Base-by-base conservation (phyloP, 495 filamentous ascomycete species). In the Cercophora scortea region DNA sequence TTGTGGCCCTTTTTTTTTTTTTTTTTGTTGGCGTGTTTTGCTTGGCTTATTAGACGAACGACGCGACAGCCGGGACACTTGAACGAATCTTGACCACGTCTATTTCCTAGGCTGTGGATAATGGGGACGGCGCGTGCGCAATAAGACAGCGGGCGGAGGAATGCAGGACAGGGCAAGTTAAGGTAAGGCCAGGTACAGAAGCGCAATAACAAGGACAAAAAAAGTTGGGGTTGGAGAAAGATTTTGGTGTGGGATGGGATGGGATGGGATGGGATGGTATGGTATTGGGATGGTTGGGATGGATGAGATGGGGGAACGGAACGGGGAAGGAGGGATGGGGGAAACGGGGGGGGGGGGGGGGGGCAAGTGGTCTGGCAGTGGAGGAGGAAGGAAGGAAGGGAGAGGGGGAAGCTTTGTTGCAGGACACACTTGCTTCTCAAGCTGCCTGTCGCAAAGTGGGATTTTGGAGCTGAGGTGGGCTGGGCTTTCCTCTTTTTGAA, bases 51-150 rank as follows among this genome's bases (percentile, higher is more conserved):
- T 25, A 25, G 25, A 25, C 25, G 25, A 25, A 50, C 19, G 53
- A 58, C 58, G 58, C 58, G 58, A 56, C 42, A 41, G 25, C 25
- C 25, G 25, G 25, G 5, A 54, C 43, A 52, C 35, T 44, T 38
- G 18, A 62, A 61, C 42, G 42, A 16, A 16, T 12, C 13, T 15
- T 15, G 38, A 40, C n/a, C 13, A 17, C 13, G 42, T 12, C 13
- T 44, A 9, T 44, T 44, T 44, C 8, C 17, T 63, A 25, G 25
- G 25, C 58, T 65, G 42, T 66, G 54, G 57, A 66, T 66, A 53
- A 69, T 64, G 66, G 60, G 64, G 68, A 72, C 70, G 58, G 73
- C 72, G 51, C 48, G 60, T 41, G 57, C 54, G 53, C 55, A 54
- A 60, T 59, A 57, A 53, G 54, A 58, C 50, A 54, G 58, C 47